These are phyloP conservation scores for Peronospora farinosa DNA, from an alignment of 352 stramenopile species.

Conservation along the genomic window DNA sequence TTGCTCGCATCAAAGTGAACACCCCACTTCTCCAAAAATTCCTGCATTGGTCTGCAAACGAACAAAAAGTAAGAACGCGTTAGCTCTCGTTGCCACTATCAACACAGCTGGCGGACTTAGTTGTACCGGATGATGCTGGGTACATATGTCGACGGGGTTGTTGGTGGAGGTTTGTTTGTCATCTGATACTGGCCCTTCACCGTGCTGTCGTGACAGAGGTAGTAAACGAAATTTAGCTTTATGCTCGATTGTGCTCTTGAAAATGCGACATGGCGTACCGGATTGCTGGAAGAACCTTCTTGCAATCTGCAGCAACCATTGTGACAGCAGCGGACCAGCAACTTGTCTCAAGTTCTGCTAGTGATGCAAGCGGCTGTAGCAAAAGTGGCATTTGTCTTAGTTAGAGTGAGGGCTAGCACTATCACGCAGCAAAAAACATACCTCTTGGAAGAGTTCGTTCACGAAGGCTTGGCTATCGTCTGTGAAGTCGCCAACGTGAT, in stretches of 20 bases:
- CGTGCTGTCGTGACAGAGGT: slow-evolving; percentile 32
- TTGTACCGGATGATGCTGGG: slow-evolving; percentile 62
- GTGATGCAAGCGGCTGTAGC: slow-evolving; percentile 31
- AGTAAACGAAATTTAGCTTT: slow-evolving; percentile 5
- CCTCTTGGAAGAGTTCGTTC: slow-evolving; percentile 43
- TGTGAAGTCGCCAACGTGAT: slow-evolving; percentile 34
- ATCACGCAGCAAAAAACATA: slow-evolving; percentile 3
- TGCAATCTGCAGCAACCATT: slow-evolving; percentile 70
- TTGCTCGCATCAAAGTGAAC: slow-evolving; percentile 37
- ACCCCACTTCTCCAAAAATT: slow-evolving; percentile 73
- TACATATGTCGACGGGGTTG: slow-evolving; percentile 63
- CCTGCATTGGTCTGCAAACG: slow-evolving; percentile 46
- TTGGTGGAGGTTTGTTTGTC: slow-evolving; percentile 81
- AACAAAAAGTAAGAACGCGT: not conserved
- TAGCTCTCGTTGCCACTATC: not conserved
- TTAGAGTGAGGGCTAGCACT: not conserved
- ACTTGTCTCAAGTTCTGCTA: slow-evolving; percentile 40
- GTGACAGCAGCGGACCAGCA: slow-evolving; percentile 65
- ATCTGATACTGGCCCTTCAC: slow-evolving; percentile 88
- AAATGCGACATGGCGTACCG: slow-evolving; percentile 30
- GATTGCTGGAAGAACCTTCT: slow-evolving; percentile 79
- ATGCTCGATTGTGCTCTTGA: not conserved
- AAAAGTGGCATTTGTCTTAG: not conserved
- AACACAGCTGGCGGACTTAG: not conserved
- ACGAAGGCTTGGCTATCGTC: slow-evolving; percentile 45